Evolutionary conservation across 2,329 filamentous ascomycete genomes (phyloP).

Genomic region (Trichoderma sp.): DNA sequence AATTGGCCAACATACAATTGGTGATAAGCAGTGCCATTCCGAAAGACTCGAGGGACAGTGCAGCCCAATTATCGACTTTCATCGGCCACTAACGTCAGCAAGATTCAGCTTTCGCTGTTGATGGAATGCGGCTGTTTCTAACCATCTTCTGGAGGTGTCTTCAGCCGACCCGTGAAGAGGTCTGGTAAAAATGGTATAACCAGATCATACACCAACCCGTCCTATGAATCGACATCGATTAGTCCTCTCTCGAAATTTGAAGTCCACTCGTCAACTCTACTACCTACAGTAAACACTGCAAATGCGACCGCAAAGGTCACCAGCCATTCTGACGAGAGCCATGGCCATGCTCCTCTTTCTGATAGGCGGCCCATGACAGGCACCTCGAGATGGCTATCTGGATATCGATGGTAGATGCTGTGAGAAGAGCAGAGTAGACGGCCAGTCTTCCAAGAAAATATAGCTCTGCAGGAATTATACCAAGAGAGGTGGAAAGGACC

Average conservation of each 20-base stretch:
- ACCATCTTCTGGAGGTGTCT: constrained; percentile 16
- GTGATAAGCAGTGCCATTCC: constrained; percentile 17
- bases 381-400: neutral
- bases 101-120: neutral
- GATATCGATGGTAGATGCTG: neutral
- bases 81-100: neutral
- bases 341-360: neutral
- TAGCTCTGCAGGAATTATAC: too few relatives aligned
- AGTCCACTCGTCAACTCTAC: neutral
- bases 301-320: constrained; percentile 16
- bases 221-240: neutral
- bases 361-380: neutral
- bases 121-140: neutral
- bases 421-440: neutral
- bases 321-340: constrained; percentile 11
- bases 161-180: constrained; percentile 16
- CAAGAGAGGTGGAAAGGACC: neutral
- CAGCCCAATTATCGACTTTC: constrained; percentile 16
- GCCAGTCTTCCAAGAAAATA: neutral
- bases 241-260: neutral
- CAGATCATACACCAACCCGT: constrained; percentile 15
- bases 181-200: constrained; percentile 18
- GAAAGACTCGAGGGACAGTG: constrained; percentile 16
- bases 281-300: constrained; percentile 13
- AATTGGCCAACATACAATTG: neutral